These are phyloP conservation scores for Pestalotiopsis sp. DNA, from an alignment of 2,329 filamentous ascomycete species.

Conservation along the genomic window DNA sequence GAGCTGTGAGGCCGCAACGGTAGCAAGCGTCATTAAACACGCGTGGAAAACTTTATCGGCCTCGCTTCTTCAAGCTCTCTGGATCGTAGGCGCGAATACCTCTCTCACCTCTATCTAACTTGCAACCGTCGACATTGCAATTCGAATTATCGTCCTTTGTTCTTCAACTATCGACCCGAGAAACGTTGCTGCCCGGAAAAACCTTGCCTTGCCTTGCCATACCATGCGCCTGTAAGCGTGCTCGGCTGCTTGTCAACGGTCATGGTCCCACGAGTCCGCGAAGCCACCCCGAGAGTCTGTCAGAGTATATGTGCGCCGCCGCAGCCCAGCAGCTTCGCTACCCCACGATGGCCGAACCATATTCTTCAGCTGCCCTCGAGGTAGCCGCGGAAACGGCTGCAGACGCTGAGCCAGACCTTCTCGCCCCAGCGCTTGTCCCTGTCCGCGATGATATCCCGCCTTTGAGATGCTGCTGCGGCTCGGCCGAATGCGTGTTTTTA, in stretches of 20 bases:
- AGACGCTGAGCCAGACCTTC: neutral
- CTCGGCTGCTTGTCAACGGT: neutral
- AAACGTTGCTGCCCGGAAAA: neutral
- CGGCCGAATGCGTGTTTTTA: slow-evolving; percentile 76
- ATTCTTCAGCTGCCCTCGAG: neutral
- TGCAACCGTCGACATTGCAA: neutral
- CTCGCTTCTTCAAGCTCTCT: neutral
- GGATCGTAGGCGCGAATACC: neutral
- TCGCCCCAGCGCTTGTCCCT: neutral
- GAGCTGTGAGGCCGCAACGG: neutral
- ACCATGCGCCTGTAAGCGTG: neutral
- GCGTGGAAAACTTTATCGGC: neutral
- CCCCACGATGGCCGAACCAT: neutral
- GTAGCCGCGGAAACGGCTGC: neutral
- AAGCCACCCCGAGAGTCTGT: neutral
- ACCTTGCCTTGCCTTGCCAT: neutral
- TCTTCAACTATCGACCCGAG: neutral
- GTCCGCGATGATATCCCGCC: slow-evolving; percentile 30
- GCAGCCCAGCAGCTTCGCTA: neutral
- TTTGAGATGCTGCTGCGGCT: slow-evolving; percentile 83
- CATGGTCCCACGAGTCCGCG: neutral
- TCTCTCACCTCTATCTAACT: neutral
- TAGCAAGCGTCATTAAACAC: neutral
- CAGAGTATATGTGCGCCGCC: neutral
- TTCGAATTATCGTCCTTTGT: neutral